phyloP scores from a whole-genome alignment of 2,329 filamentous ascomycete genomes.

The Drechslerella stenobrocha region DNA sequence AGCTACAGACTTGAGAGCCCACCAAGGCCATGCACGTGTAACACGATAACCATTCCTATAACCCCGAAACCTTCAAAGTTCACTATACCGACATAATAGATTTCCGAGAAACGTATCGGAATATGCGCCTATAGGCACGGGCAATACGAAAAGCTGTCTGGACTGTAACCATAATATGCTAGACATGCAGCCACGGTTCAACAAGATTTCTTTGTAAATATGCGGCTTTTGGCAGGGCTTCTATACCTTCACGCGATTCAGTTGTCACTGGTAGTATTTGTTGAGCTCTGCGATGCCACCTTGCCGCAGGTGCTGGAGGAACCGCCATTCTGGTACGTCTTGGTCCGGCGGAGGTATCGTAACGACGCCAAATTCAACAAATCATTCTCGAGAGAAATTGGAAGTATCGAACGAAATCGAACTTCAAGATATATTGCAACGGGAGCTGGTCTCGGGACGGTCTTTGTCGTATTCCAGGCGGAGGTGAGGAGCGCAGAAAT shows the following conservation, averaged over 20 bases:
- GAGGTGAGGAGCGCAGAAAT: not conserved
- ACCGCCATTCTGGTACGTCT: conserved; percentile 23
- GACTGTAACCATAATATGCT: too few relatives aligned
- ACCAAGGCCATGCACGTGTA: too few relatives aligned
- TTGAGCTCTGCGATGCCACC: not conserved
- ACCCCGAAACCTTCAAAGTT: too few relatives aligned
- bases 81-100: too few relatives aligned
- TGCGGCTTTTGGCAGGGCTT: conserved; percentile 11
- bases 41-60: too few relatives aligned
- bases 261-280: conserved; percentile 1
- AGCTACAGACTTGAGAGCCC: not conserved
- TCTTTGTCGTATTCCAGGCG: conserved; percentile 30
- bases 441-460: conserved; percentile 2
- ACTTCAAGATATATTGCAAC: conserved; percentile 9
- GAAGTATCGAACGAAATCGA: not conserved
- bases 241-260: conserved; percentile 5
- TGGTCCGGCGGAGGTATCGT: conserved; percentile 13
- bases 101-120: too few relatives aligned
- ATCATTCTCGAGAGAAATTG: conserved; percentile 8
- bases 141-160: too few relatives aligned
- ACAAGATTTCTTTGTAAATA: too few relatives aligned
- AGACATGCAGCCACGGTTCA: too few relatives aligned
- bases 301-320: conserved; percentile 20
- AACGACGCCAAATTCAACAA: conserved; percentile 6
- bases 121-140: too few relatives aligned